These are phyloP conservation scores for Knufia petricola DNA, from an alignment of 2,329 filamentous ascomycete species.

Conservation along the genomic window DNA sequence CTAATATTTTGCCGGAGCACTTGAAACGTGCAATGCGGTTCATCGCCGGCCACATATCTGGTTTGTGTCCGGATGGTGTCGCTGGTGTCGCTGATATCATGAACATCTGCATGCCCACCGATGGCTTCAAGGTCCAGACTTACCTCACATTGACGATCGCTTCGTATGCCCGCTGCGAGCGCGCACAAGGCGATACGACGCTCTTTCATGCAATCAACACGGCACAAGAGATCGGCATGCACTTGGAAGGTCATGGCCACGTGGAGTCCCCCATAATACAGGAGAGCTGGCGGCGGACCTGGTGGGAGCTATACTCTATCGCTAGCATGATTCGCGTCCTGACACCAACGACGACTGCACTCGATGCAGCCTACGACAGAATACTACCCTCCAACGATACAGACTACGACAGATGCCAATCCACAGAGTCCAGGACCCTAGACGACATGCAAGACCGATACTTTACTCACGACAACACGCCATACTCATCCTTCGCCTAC, in stretches of 20 bases:
- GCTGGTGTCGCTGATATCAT: neutral
- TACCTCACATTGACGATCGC: slow-evolving; percentile 30
- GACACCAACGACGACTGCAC: slow-evolving; percentile 40
- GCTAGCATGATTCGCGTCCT: slow-evolving; percentile 71
- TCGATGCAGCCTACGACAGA: slow-evolving; percentile 60
- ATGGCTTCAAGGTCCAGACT: slow-evolving; percentile 29
- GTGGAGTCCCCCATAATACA: slow-evolving; percentile 58
- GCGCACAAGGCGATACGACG: slow-evolving; percentile 25
- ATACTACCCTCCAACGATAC: slow-evolving; percentile 72
- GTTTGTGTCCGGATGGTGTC: neutral
- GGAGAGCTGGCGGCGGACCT: slow-evolving; percentile 78
- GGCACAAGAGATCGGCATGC: slow-evolving; percentile 66
- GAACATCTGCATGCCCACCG: slow-evolving; percentile 34
- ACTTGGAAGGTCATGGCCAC: slow-evolving; percentile 51
- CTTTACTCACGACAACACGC: slow-evolving; percentile 59
- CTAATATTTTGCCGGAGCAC: slow-evolving; percentile 36
- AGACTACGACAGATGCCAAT: slow-evolving; percentile 46
- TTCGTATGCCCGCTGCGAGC: slow-evolving; percentile 28
- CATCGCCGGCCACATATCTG: slow-evolving; percentile 39
- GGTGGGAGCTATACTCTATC: slow-evolving; percentile 78
- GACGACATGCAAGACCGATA: slow-evolving; percentile 47
- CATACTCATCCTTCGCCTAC: slow-evolving; percentile 78
- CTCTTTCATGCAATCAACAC: slow-evolving; percentile 59
- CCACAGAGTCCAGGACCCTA: slow-evolving; percentile 29
- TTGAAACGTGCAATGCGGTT: slow-evolving; percentile 48